Evolutionary conservation across 2,329 filamentous ascomycete species (phyloP).

Genomic region (Penicillium sp.): DNA sequence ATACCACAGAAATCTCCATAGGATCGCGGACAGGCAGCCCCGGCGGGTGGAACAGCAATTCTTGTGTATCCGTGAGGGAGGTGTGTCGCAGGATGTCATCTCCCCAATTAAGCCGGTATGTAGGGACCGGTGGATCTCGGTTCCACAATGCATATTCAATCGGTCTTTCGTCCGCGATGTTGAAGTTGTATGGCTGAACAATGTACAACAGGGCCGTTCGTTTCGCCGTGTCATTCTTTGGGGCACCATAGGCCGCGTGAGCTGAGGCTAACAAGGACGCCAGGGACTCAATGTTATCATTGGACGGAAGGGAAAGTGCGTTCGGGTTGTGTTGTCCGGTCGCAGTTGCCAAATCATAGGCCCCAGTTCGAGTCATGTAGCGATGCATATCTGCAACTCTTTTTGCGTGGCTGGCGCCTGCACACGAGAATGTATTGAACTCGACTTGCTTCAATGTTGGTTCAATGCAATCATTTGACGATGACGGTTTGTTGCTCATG

Average conservation of each 20-base stretch:
- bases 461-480: not conserved
- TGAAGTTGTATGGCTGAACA: slow-evolving; percentile 49
- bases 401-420: slow-evolving; percentile 44
- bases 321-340: not conserved
- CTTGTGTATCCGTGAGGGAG: slow-evolving; percentile 28
- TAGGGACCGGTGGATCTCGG: slow-evolving; percentile 30
- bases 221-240: slow-evolving; percentile 11
- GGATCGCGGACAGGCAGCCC: slow-evolving; percentile 11
- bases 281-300: slow-evolving; percentile 35
- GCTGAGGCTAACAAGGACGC: slow-evolving; percentile 34
- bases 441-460: slow-evolving; percentile 47
- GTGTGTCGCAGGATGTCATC: slow-evolving; percentile 33
- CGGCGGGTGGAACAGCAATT: slow-evolving; percentile 40
- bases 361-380: slow-evolving; percentile 27
- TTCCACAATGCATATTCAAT: slow-evolving; percentile 48
- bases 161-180: slow-evolving; percentile 48
- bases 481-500: not conserved
- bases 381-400: slow-evolving; percentile 46
- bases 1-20: slow-evolving; percentile 46
- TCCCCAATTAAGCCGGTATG: slow-evolving; percentile 41
- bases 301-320: slow-evolving; percentile 29
- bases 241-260: slow-evolving; percentile 34
- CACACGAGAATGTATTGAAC: slow-evolving; percentile 48
- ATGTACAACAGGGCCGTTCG: slow-evolving; percentile 44
- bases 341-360: slow-evolving; percentile 21